Conservation (phyloP, 352 stramenopile species). For the Plasmopara muralis region DNA sequence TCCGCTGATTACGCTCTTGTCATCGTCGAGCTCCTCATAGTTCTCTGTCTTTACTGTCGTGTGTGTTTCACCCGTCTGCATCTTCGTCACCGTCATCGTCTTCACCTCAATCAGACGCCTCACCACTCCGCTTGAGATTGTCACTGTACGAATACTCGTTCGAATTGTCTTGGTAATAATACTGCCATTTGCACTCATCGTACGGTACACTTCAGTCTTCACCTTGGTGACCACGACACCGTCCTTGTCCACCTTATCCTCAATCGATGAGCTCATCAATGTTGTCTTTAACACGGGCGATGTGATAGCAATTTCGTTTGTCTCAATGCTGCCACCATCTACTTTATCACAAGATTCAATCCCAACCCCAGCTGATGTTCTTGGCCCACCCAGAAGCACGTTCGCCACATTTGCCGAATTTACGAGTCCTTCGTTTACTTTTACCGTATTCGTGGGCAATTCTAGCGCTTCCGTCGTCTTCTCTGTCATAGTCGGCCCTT, state of each 20-base stretch:
- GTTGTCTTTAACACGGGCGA: constrained; percentile 5
- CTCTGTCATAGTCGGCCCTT: too few relatives aligned
- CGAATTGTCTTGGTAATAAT: constrained; percentile 27
- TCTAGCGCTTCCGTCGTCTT: constrained; percentile 7
- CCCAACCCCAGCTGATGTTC: background rate
- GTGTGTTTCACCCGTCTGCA: constrained; percentile 14
- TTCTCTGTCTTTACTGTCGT: constrained; percentile 17
- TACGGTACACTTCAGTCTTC: constrained; percentile 24
- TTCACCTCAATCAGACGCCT: constrained; percentile 22
- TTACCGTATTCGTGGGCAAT: constrained; percentile 4
- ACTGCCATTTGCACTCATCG: constrained; percentile 15
- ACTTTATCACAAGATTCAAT: background rate
- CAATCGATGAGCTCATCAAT: constrained; percentile 15
- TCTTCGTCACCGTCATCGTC: constrained; percentile 25
- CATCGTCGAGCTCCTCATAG: constrained; percentile 4
- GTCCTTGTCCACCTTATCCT: constrained; percentile 18
- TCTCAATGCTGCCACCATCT: background rate
- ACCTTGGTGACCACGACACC: constrained; percentile 11
- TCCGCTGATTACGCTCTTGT: background rate
- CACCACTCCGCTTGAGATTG: constrained; percentile 13
- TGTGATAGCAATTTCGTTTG: background rate
- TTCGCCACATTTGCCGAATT: background rate
- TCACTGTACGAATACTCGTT: constrained; percentile 21
- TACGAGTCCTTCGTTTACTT: constrained; percentile 1
- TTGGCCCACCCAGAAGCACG: background rate